phyloP scores from a whole-genome alignment of 2,329 filamentous ascomycete species.

The Scytalidium sp. region DNA sequence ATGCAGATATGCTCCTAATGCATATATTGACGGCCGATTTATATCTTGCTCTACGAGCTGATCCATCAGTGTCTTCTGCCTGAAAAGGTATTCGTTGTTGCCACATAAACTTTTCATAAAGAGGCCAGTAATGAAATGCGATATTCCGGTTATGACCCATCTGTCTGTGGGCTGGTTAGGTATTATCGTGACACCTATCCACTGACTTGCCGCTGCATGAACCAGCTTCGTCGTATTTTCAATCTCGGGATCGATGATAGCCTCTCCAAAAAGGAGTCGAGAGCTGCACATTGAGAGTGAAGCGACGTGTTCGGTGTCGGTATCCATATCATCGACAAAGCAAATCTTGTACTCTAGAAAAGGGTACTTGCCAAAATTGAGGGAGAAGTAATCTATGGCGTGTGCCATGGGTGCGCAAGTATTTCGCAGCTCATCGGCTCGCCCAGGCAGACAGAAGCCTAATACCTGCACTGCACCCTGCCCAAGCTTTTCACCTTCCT shows the following conservation, averaged over 20 bases:
- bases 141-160: slow-evolving; percentile 87
- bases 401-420: slow-evolving; percentile 81
- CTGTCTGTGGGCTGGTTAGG: slow-evolving; percentile 76
- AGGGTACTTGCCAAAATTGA: slow-evolving; percentile 86
- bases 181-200: slow-evolving; percentile 90
- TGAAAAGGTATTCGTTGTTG: slow-evolving; percentile 91
- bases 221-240: slow-evolving; percentile 78
- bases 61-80: slow-evolving; percentile 83
- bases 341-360: slow-evolving; percentile 90
- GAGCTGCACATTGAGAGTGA: slow-evolving; percentile 87
- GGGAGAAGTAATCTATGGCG: slow-evolving; percentile 87
- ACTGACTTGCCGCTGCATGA: slow-evolving; percentile 84
- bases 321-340: slow-evolving; percentile 85
- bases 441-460: slow-evolving; percentile 85
- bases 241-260: slow-evolving; percentile 81
- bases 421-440: slow-evolving; percentile 78
- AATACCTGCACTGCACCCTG: slow-evolving; percentile 77
- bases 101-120: slow-evolving; percentile 90
- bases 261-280: slow-evolving; percentile 77
- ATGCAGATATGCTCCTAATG: slow-evolving; percentile 73
- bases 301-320: slow-evolving; percentile 73
- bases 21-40: slow-evolving; percentile 75
- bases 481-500: slow-evolving; percentile 87
- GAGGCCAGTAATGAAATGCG: slow-evolving; percentile 91
- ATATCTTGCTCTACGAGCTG: slow-evolving; percentile 78